Evolutionary conservation across 75 land plant species (phyloP).

Genomic region (Azolla pinnata): DNA sequence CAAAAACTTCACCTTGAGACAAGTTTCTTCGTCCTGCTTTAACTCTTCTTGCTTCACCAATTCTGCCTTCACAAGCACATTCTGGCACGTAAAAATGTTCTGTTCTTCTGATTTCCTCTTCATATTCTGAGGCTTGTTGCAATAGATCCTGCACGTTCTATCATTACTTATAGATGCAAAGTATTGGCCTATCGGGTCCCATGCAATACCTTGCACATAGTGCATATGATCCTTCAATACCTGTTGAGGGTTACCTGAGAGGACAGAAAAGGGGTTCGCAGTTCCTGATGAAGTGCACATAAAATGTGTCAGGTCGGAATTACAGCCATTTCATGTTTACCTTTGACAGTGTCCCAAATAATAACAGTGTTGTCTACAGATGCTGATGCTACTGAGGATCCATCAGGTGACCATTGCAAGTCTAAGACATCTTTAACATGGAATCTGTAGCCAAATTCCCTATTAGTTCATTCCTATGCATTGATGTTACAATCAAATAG

Average conservation of each 20-base stretch:
- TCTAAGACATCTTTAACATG: conserved; percentile 94
- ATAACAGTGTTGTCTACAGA: conserved; percentile 95
- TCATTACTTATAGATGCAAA: conserved; percentile 87
- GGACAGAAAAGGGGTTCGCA: no score
- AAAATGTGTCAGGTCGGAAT: no score
- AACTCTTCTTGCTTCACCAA: conserved; percentile 28
- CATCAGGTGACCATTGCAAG: conserved; percentile 88
- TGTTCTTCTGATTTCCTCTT: conserved; percentile 50
- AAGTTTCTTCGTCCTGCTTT: conserved; percentile 23
- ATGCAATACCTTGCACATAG: conserved; percentile 98
- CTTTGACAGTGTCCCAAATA: conserved; percentile 84
- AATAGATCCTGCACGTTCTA: conserved; percentile 80
- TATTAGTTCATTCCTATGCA: no score
- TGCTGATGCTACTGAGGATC: conserved; percentile 64
- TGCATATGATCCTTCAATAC: conserved; percentile 78
- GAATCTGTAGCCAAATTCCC: conserved; percentile 46
- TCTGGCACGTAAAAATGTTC: conserved; percentile 60
- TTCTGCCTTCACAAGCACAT: conserved; percentile 60
- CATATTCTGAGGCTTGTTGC: conserved; percentile 31
- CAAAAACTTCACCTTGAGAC: not conserved
- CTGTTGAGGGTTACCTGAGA: conserved; percentile 77
- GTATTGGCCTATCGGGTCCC: conserved; percentile 89
- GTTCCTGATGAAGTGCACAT: no score
- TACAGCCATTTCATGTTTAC: conserved; percentile 33
- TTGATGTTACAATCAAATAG: no score